phyloP scores from a whole-genome alignment of 495 filamentous ascomycete genomes.

The Neurospora sp. region DNA sequence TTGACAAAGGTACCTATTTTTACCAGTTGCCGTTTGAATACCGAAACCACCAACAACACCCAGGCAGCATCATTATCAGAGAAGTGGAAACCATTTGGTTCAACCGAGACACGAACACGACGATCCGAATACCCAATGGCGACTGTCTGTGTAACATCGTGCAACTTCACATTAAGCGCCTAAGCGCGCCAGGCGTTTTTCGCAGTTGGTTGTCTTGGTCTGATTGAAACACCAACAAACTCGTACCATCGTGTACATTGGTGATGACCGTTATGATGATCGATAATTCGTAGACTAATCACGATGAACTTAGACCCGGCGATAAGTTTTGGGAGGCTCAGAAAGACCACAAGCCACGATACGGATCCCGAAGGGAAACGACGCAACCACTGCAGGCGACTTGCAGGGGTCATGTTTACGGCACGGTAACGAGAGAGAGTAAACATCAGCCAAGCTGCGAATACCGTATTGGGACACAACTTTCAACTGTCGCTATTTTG shows the following conservation, averaged over 20 bases:
- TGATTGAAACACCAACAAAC: background rate
- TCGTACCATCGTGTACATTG: background rate
- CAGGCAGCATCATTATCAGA: background rate
- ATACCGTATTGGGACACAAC: background rate
- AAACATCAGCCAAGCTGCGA: background rate
- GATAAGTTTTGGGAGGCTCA: background rate
- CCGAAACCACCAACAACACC: background rate
- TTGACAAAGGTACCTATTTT: background rate
- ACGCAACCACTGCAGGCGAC: background rate
- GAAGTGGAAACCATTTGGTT: background rate
- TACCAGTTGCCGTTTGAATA: background rate
- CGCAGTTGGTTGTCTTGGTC: background rate
- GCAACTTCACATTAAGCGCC: background rate
- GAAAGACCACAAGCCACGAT: background rate
- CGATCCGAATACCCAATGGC: background rate
- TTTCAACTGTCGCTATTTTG: background rate
- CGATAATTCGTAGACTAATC: background rate
- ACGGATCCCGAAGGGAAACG: background rate
- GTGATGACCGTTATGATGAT: background rate
- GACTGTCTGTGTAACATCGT: background rate
- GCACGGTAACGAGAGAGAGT: background rate
- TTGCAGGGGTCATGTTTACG: background rate
- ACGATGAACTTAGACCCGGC: background rate
- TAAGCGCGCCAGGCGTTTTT: background rate
- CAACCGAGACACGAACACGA: background rate